Base-by-base conservation (phyloP, 1,284 basidiomycete species). In the Rhodotorula sp. region DNA sequence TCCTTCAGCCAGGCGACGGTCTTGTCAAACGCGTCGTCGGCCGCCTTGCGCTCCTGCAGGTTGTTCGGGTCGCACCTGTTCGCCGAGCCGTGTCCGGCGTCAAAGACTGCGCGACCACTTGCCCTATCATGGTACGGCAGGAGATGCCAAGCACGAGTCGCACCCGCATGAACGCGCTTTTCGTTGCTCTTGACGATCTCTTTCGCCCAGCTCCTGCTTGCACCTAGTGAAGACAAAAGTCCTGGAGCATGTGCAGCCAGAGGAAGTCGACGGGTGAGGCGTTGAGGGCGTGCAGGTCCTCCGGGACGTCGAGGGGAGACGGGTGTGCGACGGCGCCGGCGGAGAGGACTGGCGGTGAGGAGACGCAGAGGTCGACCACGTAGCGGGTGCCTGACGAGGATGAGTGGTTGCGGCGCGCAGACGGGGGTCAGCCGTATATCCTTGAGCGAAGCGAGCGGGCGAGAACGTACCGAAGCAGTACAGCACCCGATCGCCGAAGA, bases 241-340 rank as follows among this genome's bases (percentile, higher is more conserved):
- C 81, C 44, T 75, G 64, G 44, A 76, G 77, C 22, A 79, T 79
- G 60, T 77, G 77, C 71, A 79, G 74, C 68, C 80, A 78, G 26
- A 79, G 78, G 34, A 78, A 74, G 13, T 81, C 80, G n/a, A 75
- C 70, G 16, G 71, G 72, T 47, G 54, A 48, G 48, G 30, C 51
- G 51, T 65, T 65, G 67, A 82, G 76, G 3, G 67, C 73, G 81
- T 89, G 84, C 37, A 90, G 80, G 78, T 80, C 85, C 5, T 60
- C 53, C 16, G 88, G 87, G 54, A 84, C 70, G 48, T 86, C 72
- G 69, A 92, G 83, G 4, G 87, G 81, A 5, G 89, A 89, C 2
- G 90, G 90, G 79, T 92, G 91, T 1, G 85, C 65, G 60, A 85
- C 82, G 30, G 84, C 85, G 1, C 82, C 83, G 31, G 82, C 88